Base-by-base conservation (phyloP, 2,329 filamentous ascomycete species). In the Xylaria sp. region DNA sequence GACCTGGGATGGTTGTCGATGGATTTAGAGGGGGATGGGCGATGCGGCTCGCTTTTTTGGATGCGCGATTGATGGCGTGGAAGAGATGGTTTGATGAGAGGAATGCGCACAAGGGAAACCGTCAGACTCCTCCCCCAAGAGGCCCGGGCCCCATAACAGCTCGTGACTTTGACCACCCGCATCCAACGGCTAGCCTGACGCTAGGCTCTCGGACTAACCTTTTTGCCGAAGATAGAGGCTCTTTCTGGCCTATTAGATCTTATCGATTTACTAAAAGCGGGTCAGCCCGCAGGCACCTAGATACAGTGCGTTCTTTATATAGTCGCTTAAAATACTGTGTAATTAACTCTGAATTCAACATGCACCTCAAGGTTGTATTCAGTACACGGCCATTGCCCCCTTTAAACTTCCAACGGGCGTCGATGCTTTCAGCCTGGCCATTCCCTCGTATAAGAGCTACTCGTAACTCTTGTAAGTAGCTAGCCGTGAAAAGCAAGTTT, bases 1-100 rank as follows among this genome's bases (percentile, higher is more conserved):
- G 80, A 83, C 81, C 84, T 80, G 79, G 81, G 85, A 88, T 87
- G 85, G 83, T 79, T 81, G 81, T 84, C 81, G 86, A 88, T 88
- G 85, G 80, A 84, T 85, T 84, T 83, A 83, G 83, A 84, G 83
- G 83, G 81, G 84, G 84, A 85, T 82, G 84, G 84, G 85, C 83
- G 86, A 87, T 86, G 76, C 76, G 77, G 77, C 76, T 78, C 76
- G 74, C 85, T 86, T 86, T 87, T 84, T 81, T 77, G 74, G 85
- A 88, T 88, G 86, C 86, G 86, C 85, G 86, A 80, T 82, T 80
- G 82, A 81, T 82, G 82, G 82, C 81, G 81, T 79, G 77, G 76
- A 75, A 74, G 74, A 76, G 75, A 74, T 77, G 75, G 75, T 76
- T 77, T 77, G 74, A 74, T 76, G 74, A 74, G 74, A 75, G 74